Percentiles rank a stretch among this genome's conserved stretches.
Conservation (phyloP, 352 stramenopile species). For the Phytophthora sp. region DNA sequence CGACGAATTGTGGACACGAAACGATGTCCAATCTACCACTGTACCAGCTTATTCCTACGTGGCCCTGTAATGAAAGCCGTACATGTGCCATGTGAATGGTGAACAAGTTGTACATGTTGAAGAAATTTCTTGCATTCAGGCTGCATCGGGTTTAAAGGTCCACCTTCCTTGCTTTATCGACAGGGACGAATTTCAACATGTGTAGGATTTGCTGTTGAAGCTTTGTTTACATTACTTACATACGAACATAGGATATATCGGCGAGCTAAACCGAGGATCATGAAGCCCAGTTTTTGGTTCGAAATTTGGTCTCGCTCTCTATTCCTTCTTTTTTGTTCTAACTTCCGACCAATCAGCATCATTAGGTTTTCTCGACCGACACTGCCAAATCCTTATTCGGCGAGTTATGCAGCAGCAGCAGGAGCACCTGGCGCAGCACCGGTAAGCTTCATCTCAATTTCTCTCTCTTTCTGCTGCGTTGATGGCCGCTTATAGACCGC, state of each 20-base stretch:
- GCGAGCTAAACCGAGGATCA: conserved; percentile 1
- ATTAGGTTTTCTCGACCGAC: conserved; percentile 10
- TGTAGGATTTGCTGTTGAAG: neutral
- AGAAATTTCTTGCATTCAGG: conserved; percentile 12
- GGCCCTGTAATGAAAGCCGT: no score
- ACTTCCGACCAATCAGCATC: conserved; percentile 17
- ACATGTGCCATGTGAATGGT: neutral
- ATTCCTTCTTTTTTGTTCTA: conserved; percentile 26
- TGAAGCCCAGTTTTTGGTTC: conserved; percentile 25
- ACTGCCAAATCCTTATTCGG: conserved; percentile 25
- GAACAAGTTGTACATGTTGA: neutral
- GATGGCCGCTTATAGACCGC: no score
- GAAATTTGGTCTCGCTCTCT: conserved; percentile 25
- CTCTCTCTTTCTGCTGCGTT: neutral
- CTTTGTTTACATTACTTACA: neutral
- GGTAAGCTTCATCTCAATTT: conserved; percentile 8
- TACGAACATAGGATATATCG: conserved; percentile 11
- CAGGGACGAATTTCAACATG: neutral
- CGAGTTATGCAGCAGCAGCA: conserved; percentile 29
- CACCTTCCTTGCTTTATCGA: conserved; percentile 7
- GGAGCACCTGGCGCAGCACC: conserved; percentile 14
- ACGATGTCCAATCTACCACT: neutral
- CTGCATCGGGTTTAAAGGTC: conserved; percentile 12
- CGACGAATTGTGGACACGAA: conserved; percentile 2
- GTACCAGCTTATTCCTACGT: neutral